Percentiles rank a stretch among this genome's conserved stretches.
Conservation (phyloP, 495 filamentous ascomycete genomes). For the Lasiosphaeria miniovina region DNA sequence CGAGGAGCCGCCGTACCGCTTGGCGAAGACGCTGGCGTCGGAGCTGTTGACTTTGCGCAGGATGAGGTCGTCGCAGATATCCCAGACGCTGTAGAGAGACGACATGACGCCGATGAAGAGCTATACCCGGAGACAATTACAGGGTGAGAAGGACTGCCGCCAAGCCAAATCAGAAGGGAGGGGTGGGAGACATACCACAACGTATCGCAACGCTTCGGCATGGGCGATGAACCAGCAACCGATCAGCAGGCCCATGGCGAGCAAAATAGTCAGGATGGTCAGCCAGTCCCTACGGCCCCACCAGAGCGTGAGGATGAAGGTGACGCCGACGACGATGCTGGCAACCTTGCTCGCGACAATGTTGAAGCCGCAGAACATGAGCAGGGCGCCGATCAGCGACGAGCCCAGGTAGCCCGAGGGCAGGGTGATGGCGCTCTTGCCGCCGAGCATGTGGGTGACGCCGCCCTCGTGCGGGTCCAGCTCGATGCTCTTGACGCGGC, state of each 20-base stretch:
- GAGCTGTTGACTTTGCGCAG: conserved; percentile 77
- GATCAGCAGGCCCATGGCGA: conserved; percentile 67
- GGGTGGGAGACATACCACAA: conserved; percentile 42
- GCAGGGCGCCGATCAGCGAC: conserved; percentile 68
- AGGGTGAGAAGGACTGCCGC: not conserved
- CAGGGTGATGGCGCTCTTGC: conserved; percentile 66
- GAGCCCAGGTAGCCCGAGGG: conserved; percentile 77
- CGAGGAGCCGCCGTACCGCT: conserved; percentile 73
- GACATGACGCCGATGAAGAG: conserved; percentile 82
- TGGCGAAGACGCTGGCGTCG: conserved; percentile 76
- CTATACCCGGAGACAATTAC: not conserved
- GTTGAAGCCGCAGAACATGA: conserved; percentile 78
- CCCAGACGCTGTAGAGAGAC: conserved; percentile 75
- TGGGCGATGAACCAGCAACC: conserved; percentile 78
- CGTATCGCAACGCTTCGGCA: conserved; percentile 67
- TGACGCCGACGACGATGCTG: conserved; percentile 66
- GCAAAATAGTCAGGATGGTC: conserved; percentile 64
- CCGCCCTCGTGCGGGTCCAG: conserved; percentile 67
- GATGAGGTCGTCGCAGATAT: conserved; percentile 86
- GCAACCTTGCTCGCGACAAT: conserved; percentile 77
- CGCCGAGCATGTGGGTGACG: conserved; percentile 78
- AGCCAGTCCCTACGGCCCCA: conserved; percentile 77
- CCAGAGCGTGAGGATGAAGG: conserved; percentile 74
- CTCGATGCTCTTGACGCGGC: conserved; percentile 62
- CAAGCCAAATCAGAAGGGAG: not conserved